Evolutionary conservation across 2,329 filamentous ascomycete species (phyloP).

Genomic region (Ophiocordyceps robertsii): DNA sequence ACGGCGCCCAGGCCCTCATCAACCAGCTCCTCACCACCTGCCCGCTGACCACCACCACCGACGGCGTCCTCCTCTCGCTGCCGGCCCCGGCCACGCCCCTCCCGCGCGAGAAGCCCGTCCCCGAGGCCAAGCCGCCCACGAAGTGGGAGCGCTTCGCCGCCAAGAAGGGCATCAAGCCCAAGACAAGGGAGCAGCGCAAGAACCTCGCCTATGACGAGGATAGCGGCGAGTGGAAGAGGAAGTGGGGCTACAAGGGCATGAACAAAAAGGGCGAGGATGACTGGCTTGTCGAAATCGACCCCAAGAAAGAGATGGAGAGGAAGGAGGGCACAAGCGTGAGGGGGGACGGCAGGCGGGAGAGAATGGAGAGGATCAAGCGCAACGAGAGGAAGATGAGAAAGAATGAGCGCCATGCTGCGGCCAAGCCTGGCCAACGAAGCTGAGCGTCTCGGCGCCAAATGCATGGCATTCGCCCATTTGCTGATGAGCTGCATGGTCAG

Average conservation of each 20-base stretch:
- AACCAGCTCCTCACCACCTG: conserved; percentile 90
- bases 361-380: conserved; percentile 55
- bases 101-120: conserved; percentile 86
- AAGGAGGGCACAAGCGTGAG: conserved; percentile 49
- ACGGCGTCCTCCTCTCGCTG: conserved; percentile 66
- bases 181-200: conserved; percentile 60
- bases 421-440: conserved; percentile 10
- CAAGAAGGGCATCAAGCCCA: conserved; percentile 92
- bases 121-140: conserved; percentile 66
- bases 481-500: conserved; percentile 2
- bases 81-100: conserved; percentile 57
- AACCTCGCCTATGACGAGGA: conserved; percentile 76
- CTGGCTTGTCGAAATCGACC: conserved; percentile 87
- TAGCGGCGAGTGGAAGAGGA: conserved; percentile 77
- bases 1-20: conserved; percentile 82
- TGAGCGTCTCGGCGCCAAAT: conserved; percentile 1
- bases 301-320: conserved; percentile 50
- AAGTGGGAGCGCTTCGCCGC: conserved; percentile 95
- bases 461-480: neutral
- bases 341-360: conserved; percentile 49
- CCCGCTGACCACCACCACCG: conserved; percentile 54
- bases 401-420: conserved; percentile 39
- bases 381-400: conserved; percentile 58
- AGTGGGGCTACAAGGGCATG: conserved; percentile 88
- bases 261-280: conserved; percentile 75